Conservation (phyloP, 495 filamentous ascomycete genomes). For the Talaromyces thailandensis region DNA sequence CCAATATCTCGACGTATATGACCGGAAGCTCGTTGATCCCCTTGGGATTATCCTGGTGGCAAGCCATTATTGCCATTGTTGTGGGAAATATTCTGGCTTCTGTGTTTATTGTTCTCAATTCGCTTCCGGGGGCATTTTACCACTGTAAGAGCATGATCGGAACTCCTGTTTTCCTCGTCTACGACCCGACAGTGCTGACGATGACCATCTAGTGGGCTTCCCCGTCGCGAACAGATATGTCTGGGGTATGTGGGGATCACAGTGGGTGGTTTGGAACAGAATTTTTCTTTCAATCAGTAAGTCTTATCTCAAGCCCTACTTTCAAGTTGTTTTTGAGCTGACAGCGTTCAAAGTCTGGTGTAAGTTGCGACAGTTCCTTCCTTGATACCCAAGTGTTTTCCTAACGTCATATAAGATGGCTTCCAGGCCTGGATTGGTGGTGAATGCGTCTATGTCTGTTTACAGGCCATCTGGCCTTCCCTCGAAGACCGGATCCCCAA, state of each 20-base stretch:
- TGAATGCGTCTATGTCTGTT: slow-evolving; percentile 17
- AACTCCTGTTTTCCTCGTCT: not conserved
- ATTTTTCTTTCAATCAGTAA: slow-evolving; percentile 18
- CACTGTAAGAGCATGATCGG: slow-evolving; percentile 9
- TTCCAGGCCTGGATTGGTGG: slow-evolving; percentile 22
- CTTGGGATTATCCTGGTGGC: slow-evolving; percentile 20
- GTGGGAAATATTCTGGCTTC: slow-evolving; percentile 11
- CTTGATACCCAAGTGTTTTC: not conserved
- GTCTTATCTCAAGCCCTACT: not conserved
- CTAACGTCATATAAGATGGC: slow-evolving; percentile 8
- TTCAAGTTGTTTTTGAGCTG: not conserved
- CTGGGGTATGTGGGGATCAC: slow-evolving; percentile 17
- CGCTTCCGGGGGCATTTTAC: slow-evolving; percentile 15
- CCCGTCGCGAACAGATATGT: slow-evolving; percentile 17
- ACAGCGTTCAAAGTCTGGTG: slow-evolving; percentile 2
- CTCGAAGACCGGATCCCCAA: slow-evolving; percentile 18
- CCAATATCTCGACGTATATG: slow-evolving; percentile 16
- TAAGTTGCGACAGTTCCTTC: not conserved
- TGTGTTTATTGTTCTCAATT: slow-evolving; percentile 13
- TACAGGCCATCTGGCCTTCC: slow-evolving; percentile 16
- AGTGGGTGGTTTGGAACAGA: slow-evolving; percentile 20
- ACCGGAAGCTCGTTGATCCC: slow-evolving; percentile 18
- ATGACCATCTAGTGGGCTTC: slow-evolving; percentile 11
- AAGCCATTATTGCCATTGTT: slow-evolving; percentile 16
- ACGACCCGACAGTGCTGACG: not conserved